Evolutionary conservation across 2,329 filamentous ascomycete genomes (phyloP), one percentile per base, ranked within the genome.

Genomic region (Colletotrichum sp.): DNA sequence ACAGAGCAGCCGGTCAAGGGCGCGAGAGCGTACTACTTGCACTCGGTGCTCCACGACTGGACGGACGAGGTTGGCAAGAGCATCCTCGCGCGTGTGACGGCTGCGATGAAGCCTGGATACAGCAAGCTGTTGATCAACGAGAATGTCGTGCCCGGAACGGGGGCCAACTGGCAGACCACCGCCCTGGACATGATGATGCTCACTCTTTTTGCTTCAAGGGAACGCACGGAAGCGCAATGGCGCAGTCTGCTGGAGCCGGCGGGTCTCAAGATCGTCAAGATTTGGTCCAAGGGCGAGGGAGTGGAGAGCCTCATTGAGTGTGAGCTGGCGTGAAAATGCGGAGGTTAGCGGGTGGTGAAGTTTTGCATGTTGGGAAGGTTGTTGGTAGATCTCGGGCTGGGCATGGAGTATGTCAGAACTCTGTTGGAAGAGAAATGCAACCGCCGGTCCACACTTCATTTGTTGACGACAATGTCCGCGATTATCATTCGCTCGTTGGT

Each of bases 151-250:
- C 76, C 78, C 2, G 71, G 74, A 7, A 72, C 49, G 3, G 73
- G 75, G 5, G 77, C 72, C 10, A 68, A 71, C 26, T 75, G 60
- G 36, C 62, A 73, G 28, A 72, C 76, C 5, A 69, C 78, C 3
- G 39, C 76, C 15, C 67, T 78, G 12, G 78, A 78, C 18, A 34
- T 79, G 65, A 75, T 76, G 5, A 78, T 80, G 78, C 67, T 80
- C 62, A 67, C 71, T 6, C 60, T 78, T 5, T 78, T 79, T 66
- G 73, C 78, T 12, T 55, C 72, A 21, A 59, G 70, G 18, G 79
- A 80, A 64, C 68, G 79, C 6, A 74, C 78, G 6, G 79, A 79
- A 52, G 68, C 60, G 28, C 71, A 80, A 59, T 80, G 78, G 78
- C 63, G 68, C 4, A 52, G 44, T 0, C 32, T 75, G 2, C 10